Evolutionary conservation across 1,139 yeast species (phyloP), one percentile per base, ranked within the genome.

Genomic region (Protomyces macrosporus): DNA sequence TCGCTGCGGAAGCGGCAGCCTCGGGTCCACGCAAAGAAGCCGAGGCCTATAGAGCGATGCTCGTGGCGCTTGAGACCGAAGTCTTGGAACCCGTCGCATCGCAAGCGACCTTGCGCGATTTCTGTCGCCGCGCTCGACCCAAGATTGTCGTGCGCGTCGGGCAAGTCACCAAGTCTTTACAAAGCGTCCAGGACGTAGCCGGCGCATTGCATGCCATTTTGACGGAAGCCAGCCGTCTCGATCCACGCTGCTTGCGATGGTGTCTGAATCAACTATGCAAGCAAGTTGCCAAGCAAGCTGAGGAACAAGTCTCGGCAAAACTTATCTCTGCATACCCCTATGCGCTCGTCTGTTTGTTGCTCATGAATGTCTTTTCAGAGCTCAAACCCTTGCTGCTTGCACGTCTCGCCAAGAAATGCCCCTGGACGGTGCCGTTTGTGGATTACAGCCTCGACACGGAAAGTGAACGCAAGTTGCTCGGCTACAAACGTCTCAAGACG

Each of bases 81-180:
- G 81, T 66, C 45, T 60, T 57, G 69, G 72, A 62, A 64, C 73
- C 70, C 1, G 67, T 86, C 6, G 76, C 84, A 65, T 76, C 78
- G 37, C 80, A 77, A 32, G 80, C 81, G 36, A 72, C 75, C 69
- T 68, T 76, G 36, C 80, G 79, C 65, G 77, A 76, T 39, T 70
- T 71, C 23, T 72, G 80, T 37, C 74, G 77, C 51, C 75, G 78
- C 12, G 80, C 80, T 63, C 86, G 87, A 72, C 79, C 97, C 63
- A 84, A 86, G 70, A 83, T 93, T 69, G 90, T 90, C 71, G 95
- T 97, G 4, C 87, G 86, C 71, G 84, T 95, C 69, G 98, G 98
- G 10, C 98, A 93, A 75, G 78, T 95, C 66, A 90, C 97, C 0
- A 85, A 85, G 71, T 85, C 91, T 56, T 75, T 73, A 63, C 64